These are phyloP conservation scores for Rhodotorula diobovata DNA, from an alignment of 768 basidiomycete genomes.

Conservation along the genomic window DNA sequence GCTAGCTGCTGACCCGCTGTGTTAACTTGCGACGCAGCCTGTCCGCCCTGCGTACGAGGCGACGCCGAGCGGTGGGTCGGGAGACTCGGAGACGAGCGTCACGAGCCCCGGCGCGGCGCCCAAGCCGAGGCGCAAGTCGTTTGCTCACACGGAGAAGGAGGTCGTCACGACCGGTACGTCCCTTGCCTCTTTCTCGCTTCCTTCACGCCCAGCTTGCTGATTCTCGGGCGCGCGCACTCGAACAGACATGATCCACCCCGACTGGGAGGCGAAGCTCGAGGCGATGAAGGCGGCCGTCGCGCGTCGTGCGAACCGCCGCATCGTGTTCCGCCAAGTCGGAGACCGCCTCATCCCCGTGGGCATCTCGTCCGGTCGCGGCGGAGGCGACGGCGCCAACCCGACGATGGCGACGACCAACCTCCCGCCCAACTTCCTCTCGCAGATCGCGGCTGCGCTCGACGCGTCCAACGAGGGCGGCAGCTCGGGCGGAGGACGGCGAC, in stretches of 20 bases:
- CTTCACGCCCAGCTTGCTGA: too few species aligned
- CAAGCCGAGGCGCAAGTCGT: constrained; percentile 29
- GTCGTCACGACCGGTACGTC: constrained; percentile 36
- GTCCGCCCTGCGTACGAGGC: background rate
- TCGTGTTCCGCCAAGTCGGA: constrained; percentile 97
- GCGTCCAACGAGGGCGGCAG: constrained; percentile 13
- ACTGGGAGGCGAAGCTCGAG: constrained; percentile 95
- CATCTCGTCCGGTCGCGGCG: constrained; percentile 77
- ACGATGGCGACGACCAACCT: constrained; percentile 35
- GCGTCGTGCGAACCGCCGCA: constrained; percentile 89
- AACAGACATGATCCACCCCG: constrained; percentile 84
- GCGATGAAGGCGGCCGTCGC: constrained; percentile 91
- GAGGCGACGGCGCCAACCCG: constrained; percentile 56
- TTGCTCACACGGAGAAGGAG: constrained; percentile 38
- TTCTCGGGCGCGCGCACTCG: background rate
- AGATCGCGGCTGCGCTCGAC: constrained; percentile 38
- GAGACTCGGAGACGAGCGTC: background rate
- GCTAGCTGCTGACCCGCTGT: background rate
- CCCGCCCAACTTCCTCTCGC: constrained; percentile 26
- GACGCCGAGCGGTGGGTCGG: background rate
- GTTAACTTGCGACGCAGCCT: background rate
- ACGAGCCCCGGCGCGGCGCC: background rate
- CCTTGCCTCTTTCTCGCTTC: background rate
- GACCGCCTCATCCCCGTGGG: constrained; percentile 96
- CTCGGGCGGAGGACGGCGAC: constrained; percentile 5